Evolutionary conservation across 1,284 basidiomycete genomes (phyloP).

Genomic region (Papiliotrema flavescens): DNA sequence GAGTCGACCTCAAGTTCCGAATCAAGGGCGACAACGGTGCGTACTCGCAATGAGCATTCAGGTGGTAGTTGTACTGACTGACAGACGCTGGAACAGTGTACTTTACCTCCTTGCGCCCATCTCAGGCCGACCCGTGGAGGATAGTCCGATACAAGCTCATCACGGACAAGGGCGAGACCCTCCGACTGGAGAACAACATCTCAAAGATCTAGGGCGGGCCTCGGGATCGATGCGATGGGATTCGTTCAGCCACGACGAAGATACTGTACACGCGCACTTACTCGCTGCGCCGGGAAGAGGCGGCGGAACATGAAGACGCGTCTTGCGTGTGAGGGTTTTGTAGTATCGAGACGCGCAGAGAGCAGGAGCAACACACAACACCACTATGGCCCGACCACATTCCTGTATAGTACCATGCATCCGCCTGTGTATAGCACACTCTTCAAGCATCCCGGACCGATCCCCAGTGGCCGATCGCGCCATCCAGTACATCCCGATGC

Average conservation of each 20-base stretch:
- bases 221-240: neutral
- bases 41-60: neutral
- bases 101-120: slow-evolving; percentile 49
- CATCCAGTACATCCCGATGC: slow-evolving; percentile 64
- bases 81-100: slow-evolving; percentile 45
- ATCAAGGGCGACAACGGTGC: slow-evolving; percentile 36
- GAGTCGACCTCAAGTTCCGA: slow-evolving; percentile 48
- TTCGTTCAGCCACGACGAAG: no score
- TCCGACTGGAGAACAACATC: slow-evolving; percentile 38
- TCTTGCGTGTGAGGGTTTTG: no score
- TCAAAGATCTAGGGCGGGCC: neutral
- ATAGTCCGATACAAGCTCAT: slow-evolving; percentile 50
- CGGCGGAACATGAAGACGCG: no score
- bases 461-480: slow-evolving; percentile 48
- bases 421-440: neutral
- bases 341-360: no score
- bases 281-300: no score
- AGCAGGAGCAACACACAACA: no score
- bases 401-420: slow-evolving; percentile 3
- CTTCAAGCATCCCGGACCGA: slow-evolving; percentile 19
- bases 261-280: no score
- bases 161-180: slow-evolving; percentile 38
- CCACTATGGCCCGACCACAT: neutral
- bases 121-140: slow-evolving; percentile 42
- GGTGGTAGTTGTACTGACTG: slow-evolving; percentile 3